A percentile compares a stretch with the other conserved stretches of the same genome.
phyloP scores from a whole-genome alignment of 257 asterid genomes.

The Cordia subcordata region DNA sequence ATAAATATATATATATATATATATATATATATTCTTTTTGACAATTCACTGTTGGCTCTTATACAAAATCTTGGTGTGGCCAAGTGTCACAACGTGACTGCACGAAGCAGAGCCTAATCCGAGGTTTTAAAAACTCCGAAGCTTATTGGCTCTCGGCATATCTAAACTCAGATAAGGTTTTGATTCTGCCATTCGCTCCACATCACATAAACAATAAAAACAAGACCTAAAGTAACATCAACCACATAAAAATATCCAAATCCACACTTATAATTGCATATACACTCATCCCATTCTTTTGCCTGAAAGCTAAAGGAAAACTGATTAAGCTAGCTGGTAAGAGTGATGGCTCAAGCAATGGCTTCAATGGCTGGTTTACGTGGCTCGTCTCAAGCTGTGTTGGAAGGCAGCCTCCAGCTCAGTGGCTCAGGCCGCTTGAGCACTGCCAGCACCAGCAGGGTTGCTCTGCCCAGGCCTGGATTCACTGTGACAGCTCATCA shows the following conservation, averaged over 20 bases:
- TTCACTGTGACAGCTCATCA: conserved; percentile 63
- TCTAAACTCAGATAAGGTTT: conserved; percentile 44
- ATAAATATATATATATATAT: too few relatives aligned
- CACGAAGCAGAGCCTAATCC: conserved; percentile 24
- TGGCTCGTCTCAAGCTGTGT: conserved; percentile 74
- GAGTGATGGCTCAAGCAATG: conserved; percentile 57
- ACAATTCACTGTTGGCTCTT: too few relatives aligned
- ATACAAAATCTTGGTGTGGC: background rate
- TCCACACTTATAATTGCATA: background rate
- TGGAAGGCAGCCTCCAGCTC: conserved; percentile 75
- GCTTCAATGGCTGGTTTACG: conserved; percentile 77
- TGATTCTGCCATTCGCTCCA: conserved; percentile 11
- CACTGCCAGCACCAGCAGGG: conserved; percentile 34
- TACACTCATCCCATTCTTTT: conserved; percentile 2
- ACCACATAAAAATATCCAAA: conserved; percentile 1
- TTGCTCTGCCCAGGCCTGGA: conserved; percentile 38
- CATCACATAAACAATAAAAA: conserved; percentile 29
- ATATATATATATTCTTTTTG: too few relatives aligned
- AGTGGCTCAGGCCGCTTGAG: conserved; percentile 48
- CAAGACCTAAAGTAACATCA: background rate
- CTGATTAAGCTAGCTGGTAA: too few relatives aligned
- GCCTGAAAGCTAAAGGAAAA: background rate
- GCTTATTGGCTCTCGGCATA: conserved; percentile 33
- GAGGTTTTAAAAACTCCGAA: conserved; percentile 16
- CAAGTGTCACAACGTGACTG: conserved; percentile 21